Conservation (phyloP, 129 eudicot species). For the Heracleum sosnowskyi region DNA sequence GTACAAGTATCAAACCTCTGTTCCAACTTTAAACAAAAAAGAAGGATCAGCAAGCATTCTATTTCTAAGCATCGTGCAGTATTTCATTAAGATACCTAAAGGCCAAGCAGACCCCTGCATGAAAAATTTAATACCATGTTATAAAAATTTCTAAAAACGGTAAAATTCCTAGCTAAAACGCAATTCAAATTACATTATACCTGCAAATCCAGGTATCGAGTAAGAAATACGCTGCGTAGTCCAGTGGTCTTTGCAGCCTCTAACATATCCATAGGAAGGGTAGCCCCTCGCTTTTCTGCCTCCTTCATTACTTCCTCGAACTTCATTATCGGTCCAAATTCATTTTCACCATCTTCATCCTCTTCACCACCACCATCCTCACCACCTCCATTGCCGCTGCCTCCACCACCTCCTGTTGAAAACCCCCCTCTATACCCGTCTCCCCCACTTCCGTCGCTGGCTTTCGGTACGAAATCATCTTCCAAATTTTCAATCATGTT, state of each 20-base stretch:
- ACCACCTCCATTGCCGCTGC: constrained; percentile 18
- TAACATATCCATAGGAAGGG: constrained; percentile 69
- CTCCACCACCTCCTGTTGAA: constrained; percentile 20
- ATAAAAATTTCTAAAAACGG: not conserved
- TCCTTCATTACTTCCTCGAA: constrained; percentile 69
- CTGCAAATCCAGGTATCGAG: constrained; percentile 19
- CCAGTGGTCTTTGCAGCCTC: constrained; percentile 77
- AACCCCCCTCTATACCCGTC: constrained; percentile 35
- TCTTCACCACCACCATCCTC: constrained; percentile 46
- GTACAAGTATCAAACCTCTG: constrained; percentile 51
- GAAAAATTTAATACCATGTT: not conserved
- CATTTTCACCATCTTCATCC: constrained; percentile 57
- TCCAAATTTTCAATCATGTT: constrained; percentile 14
- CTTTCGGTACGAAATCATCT: constrained; percentile 11
- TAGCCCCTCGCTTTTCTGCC: constrained; percentile 58
- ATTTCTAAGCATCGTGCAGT: constrained; percentile 67
- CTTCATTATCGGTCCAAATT: constrained; percentile 71
- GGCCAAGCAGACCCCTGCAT: constrained; percentile 72
- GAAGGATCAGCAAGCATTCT: constrained; percentile 93
- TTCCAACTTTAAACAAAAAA: constrained; percentile 89
- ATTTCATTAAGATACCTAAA: constrained; percentile 56
- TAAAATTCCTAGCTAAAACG: not conserved
- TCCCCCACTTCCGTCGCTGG: constrained; percentile 29
- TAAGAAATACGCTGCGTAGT: constrained; percentile 50
- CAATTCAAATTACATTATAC: not conserved